phyloP scores from a whole-genome alignment of 1,284 basidiomycete genomes.

The Golubevia pallescens region DNA sequence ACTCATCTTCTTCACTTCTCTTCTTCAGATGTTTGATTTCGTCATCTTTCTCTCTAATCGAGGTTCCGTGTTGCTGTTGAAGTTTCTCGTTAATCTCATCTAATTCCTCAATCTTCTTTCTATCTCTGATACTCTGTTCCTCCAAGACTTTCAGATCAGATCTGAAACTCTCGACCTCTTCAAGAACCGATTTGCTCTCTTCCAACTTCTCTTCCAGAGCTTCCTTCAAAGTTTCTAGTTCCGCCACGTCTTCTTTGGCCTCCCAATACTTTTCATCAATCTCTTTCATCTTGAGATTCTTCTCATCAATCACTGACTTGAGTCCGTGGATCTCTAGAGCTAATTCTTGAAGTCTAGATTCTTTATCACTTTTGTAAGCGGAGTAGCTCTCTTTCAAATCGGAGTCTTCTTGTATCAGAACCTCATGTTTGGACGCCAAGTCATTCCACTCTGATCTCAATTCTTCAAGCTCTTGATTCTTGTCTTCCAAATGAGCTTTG shows the following conservation, averaged over 20 bases:
- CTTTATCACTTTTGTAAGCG: too few relatives aligned
- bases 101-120: not conserved
- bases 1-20: not conserved
- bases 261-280: not conserved
- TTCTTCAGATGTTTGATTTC: not conserved
- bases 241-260: not conserved
- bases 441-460: too few relatives aligned
- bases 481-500: not conserved
- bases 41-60: not conserved
- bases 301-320: not conserved
- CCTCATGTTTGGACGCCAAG: too few relatives aligned
- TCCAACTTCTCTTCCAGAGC: not conserved
- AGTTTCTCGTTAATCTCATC: not conserved
- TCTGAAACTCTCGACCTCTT: not conserved
- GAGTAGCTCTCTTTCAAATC: too few relatives aligned
- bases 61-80: not conserved
- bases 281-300: not conserved
- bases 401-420: too few relatives aligned
- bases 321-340: not conserved
- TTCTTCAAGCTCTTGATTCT: not conserved
- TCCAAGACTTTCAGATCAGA: not conserved
- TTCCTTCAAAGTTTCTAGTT: not conserved
- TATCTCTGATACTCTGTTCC: not conserved
- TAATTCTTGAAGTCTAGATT: too few relatives aligned
- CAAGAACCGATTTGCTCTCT: not conserved